Base-by-base conservation (phyloP, 2,329 filamentous ascomycete genomes). In the Ascochyta fabae region DNA sequence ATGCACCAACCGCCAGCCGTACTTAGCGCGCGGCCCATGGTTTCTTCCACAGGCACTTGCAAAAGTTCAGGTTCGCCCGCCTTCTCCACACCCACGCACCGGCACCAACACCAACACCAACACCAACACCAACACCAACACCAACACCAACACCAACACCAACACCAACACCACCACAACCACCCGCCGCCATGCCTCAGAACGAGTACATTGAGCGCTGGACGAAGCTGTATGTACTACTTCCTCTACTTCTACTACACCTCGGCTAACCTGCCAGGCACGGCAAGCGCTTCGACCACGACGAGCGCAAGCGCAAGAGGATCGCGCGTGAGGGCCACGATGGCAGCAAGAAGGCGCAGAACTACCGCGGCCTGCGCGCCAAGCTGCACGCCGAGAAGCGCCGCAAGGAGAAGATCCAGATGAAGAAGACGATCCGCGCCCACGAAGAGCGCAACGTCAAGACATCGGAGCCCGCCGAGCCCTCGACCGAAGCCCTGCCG, bases 381-480 rank as follows among this genome's bases (percentile, higher is more conserved):
- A 99, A 99, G 84, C 82, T 96, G 71, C 88, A 95, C 81, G 89
- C 94, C 77, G 88, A 98, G 85, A 92, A 93, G 83, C 87, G 95
- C 24, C 91, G 92, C 81, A 90, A 93, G 77, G 93, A 99, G 83
- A 99, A 99, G 74, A 78, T 78, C 40, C 74, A 77, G 66, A 76
- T 78, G 75, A 77, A 77, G 68, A 72, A 77, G 69, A 70, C 69
- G 49, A 77, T 99, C 85, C 91, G 90, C 80, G 90, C 91, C 40
- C 91, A 96, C 81, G 95, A 99, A 80, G 91, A 97, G 83, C 88
- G 92, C 79, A 96, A 97, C 74, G 88, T 98, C 82, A 96, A 98
- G 81, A 91, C 90, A 8, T 81, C 85, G 29, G 88, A 88, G 51
- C 87, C 90, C 64, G 86, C 89, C 68, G 90, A 95, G 77, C 90